Conservation (phyloP, 1,139 yeast species). For the Kodamaea alishanica region DNA sequence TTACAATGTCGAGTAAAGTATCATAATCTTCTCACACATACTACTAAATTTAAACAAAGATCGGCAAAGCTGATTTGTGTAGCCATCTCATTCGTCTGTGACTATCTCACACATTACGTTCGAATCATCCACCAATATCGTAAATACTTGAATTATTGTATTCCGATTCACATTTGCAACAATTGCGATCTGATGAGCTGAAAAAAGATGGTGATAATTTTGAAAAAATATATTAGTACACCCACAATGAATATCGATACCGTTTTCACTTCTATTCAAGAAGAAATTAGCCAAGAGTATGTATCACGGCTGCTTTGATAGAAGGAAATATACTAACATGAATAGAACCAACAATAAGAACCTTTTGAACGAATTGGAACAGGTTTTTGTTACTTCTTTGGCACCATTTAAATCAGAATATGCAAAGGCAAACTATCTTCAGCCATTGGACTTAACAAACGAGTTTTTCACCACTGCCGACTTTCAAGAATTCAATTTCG, state of each 20-base stretch:
- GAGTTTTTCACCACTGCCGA: conserved; percentile 3
- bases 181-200: too few species aligned
- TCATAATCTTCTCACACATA: too few species aligned
- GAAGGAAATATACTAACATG: conserved; percentile 5
- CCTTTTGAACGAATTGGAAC: conserved; percentile 9
- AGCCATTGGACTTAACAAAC: conserved; percentile 6
- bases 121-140: too few species aligned
- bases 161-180: too few species aligned
- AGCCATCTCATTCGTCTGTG: too few species aligned
- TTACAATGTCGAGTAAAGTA: too few species aligned
- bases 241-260: conserved; percentile 8
- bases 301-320: neutral
- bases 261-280: conserved; percentile 7
- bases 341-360: conserved; percentile 7
- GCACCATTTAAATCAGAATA: conserved; percentile 10
- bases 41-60: too few species aligned
- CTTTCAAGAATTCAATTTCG: neutral
- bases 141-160: too few species aligned
- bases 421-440: conserved; percentile 6
- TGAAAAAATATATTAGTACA: neutral
- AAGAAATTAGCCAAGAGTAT: conserved; percentile 8
- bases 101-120: too few species aligned
- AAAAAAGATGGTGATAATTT: neutral
- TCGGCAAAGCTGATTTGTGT: too few species aligned
- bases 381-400: conserved; percentile 6